Evolutionary conservation across 2,329 filamentous ascomycete species (phyloP), one percentile per base, ranked within the genome.

Genomic region (Fusarium pilosicola): DNA sequence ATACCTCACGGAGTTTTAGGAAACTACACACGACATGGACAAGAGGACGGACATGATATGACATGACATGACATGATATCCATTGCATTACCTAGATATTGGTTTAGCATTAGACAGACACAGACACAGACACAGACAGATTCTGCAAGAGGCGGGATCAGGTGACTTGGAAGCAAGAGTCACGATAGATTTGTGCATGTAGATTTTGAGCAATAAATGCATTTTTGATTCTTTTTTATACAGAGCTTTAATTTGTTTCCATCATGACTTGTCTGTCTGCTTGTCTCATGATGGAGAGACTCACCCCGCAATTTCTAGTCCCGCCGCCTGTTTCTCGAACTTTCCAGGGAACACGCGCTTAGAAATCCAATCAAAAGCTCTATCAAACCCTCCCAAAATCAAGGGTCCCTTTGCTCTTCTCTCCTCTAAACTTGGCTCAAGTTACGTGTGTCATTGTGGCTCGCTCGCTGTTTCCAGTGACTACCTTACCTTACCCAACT

Each of bases 281-380:
- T 44, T 46, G 54, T 70, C 51, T 57, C 68, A 71, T 71, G 68
- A 71, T 67, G 46, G 24, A 44, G 20, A 54, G 24, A 30, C 20
- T 24, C 71, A 68, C 71, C 72, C 62, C 65, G 59, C 60, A 72
- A 62, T 69, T 69, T 65, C 32, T 65, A 34, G 52, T 24, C 45
- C 51, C 41, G 46, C 51, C 41, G 52, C 41, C 36, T 11, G 65
- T 65, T 78, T 78, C 76, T 78, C 75, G 76, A 78, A 78, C 68
- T 65, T 78, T 78, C 76, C 59, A 76, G 67, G 62, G 48, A 57
- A 56, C 49, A 52, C 71, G 76, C 76, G 76, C 76, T 78, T 78
- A 78, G 76, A 78, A 78, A 78, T 78, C 76, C 76, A 78, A 77
- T 75, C 74, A 76, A 49, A 39, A 26, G 39, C 66, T 45, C 59